Conservation (phyloP, 345 rosid species). For the Sonneratia caseolaris region DNA sequence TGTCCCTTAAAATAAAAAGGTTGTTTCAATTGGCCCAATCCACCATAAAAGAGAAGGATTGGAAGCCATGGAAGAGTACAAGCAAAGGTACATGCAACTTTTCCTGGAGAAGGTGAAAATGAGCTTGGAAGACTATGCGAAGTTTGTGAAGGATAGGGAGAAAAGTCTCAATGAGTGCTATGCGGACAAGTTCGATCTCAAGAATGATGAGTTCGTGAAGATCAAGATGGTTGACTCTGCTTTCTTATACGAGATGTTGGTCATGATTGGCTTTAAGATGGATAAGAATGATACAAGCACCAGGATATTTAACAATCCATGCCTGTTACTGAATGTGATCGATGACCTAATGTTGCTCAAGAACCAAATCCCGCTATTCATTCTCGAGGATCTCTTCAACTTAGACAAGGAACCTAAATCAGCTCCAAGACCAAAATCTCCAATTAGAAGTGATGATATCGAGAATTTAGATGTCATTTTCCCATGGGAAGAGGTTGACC, state of each 20-base stretch:
- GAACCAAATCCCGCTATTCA: slow-evolving; percentile 21
- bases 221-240: background rate
- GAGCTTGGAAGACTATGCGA: background rate
- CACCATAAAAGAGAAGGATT: slow-evolving; percentile 6
- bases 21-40: slow-evolving; percentile 16
- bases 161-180: slow-evolving; percentile 4
- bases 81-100: slow-evolving; percentile 3
- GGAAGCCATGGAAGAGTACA: slow-evolving; percentile 14
- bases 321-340: background rate
- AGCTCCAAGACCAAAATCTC: background rate
- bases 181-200: background rate
- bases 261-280: background rate
- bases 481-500: too few relatives aligned
- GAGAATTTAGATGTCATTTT: too few relatives aligned
- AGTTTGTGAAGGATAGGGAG: background rate
- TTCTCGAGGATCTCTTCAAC: slow-evolving; percentile 8
- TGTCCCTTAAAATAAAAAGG: too few relatives aligned
- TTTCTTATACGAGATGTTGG: slow-evolving; percentile 14
- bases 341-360: background rate
- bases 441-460: background rate
- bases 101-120: slow-evolving; percentile 6
- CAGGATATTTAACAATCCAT: slow-evolving; percentile 2
- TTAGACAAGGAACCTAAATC: background rate
- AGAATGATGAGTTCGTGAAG: background rate
- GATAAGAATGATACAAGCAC: background rate